Conservation (phyloP, 306 rosid species). For the Dryas octopetala region DNA sequence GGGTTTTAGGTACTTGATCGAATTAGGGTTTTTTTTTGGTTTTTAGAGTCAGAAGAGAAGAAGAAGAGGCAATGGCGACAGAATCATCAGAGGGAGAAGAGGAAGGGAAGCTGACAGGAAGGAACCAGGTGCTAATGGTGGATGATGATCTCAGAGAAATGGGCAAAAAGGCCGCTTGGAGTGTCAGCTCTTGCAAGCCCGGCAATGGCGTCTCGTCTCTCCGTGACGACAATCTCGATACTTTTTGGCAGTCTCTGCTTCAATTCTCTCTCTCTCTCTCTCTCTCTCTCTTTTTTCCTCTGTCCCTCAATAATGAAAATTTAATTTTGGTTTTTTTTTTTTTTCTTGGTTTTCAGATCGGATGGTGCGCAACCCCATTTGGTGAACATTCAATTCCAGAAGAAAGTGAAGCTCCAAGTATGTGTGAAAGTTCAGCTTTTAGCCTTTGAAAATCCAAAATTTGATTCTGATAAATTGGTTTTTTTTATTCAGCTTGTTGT, state of each 20-base stretch:
- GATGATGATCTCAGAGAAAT: slow-evolving; percentile 83
- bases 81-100: slow-evolving; percentile 95
- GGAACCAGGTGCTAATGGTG: slow-evolving; percentile 42
- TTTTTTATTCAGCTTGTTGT: slow-evolving; percentile 56
- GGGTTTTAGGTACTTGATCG: slow-evolving; percentile 1
- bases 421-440: background rate
- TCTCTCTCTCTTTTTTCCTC: background rate
- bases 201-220: slow-evolving; percentile 87
- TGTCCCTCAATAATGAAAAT: background rate
- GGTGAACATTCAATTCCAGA: slow-evolving; percentile 88
- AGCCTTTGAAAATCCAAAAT: background rate
- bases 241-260: slow-evolving; percentile 74
- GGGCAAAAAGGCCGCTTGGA: slow-evolving; percentile 95
- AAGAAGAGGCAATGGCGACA: slow-evolving; percentile 57
- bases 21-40: background rate
- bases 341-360: slow-evolving; percentile 46
- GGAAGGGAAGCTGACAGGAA: slow-evolving; percentile 64
- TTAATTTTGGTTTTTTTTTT: background rate
- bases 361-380: slow-evolving; percentile 95
- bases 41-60: background rate
- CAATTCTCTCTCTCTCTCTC: background rate
- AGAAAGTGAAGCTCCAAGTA: slow-evolving; percentile 86
- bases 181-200: slow-evolving; percentile 93
- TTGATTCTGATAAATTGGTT: background rate
- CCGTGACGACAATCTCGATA: slow-evolving; percentile 74